Base-by-base conservation (phyloP, 2,329 filamentous ascomycete genomes). In the Lizonia empirigonia region DNA sequence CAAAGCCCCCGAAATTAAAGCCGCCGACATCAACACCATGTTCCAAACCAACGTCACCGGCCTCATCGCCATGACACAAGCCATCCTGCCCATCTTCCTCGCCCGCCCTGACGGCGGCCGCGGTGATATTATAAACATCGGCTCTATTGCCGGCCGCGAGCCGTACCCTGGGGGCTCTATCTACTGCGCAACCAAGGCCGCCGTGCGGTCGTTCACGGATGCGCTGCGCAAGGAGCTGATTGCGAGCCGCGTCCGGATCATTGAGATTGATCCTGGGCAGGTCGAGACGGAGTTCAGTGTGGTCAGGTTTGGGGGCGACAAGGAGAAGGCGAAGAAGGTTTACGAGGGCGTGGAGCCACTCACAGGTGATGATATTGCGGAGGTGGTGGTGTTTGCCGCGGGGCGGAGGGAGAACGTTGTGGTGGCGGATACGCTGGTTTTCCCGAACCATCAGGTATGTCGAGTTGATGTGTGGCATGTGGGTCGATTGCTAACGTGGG, bases 111-210 rank as follows among this genome's bases (percentile, higher is more conserved):
- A 93, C 49, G 87, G 89, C 52, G 92, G 91, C 50, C 79, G 83
- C 34, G 93, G 93, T 64, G 94, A 97, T 71, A 92, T 99, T 71
- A 96, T 99, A 78, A 97, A 97, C 70, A 86, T 97, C 67, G 92
- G 92, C 55, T 91, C 87, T 61, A 92, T 96, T 68, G 92, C 92
- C n/a, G 92, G 91, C 23, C 83, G 91, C 35, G 91, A 96, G 64
- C 83, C 90, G 9, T 97, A 96, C 73, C 80, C 85, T 1, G 90
- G 91, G 40, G 92, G 92, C 22, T 86, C 86, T 71, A 95, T 96
- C 69, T 97, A 97, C 81, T 96, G 92, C 74, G 90, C 91, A 1
- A 92, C 89, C 53, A 97, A 97, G 77, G 90, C 91, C 16, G 92
- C 92, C 1, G 88, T 96, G 48, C 84, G 88, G 63, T 88, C 82